These are phyloP conservation scores for Flagelloscypha sp. DNA, from an alignment of 768 basidiomycete genomes.

Conservation along the genomic window DNA sequence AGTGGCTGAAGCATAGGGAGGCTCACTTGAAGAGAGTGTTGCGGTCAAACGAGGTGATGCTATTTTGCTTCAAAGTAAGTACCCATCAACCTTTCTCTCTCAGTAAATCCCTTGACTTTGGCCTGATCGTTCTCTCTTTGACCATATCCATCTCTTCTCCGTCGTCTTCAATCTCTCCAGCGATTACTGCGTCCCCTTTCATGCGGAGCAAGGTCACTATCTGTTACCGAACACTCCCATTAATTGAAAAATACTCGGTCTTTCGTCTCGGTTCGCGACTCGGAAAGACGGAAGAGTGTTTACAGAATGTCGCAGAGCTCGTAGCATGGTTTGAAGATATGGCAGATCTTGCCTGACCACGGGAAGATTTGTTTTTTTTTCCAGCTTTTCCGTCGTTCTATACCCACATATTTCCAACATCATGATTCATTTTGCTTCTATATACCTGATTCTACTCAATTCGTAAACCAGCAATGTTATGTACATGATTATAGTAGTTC, in stretches of 20 bases:
- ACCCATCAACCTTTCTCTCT: constrained; percentile 2
- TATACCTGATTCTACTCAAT: too few relatives aligned
- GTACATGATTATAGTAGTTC: too few relatives aligned
- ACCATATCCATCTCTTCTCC: constrained; percentile 28
- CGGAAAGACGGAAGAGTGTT: constrained; percentile 57
- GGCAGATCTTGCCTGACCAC: too few relatives aligned
- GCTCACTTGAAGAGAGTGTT: constrained; percentile 28
- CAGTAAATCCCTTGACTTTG: not conserved
- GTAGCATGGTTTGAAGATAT: constrained; percentile 69
- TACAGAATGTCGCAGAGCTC: constrained; percentile 57
- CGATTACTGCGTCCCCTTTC: constrained; percentile 61
- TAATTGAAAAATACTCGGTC: constrained; percentile 47
- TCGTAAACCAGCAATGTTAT: too few relatives aligned
- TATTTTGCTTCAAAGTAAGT: constrained; percentile 60
- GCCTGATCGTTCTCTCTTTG: constrained; percentile 8
- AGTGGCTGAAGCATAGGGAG: constrained; percentile 67
- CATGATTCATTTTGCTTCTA: too few relatives aligned
- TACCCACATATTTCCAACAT: too few relatives aligned
- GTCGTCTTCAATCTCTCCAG: constrained; percentile 33
- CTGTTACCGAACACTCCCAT: constrained; percentile 75
- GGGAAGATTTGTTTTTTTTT: too few relatives aligned
- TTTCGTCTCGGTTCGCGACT: constrained; percentile 68
- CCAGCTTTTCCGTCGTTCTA: too few relatives aligned
- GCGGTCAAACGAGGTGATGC: constrained; percentile 65
- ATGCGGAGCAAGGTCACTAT: constrained; percentile 54